Evolutionary conservation across 768 basidiomycete genomes (phyloP).

Genomic region (Coprinopsis strossmayeri): DNA sequence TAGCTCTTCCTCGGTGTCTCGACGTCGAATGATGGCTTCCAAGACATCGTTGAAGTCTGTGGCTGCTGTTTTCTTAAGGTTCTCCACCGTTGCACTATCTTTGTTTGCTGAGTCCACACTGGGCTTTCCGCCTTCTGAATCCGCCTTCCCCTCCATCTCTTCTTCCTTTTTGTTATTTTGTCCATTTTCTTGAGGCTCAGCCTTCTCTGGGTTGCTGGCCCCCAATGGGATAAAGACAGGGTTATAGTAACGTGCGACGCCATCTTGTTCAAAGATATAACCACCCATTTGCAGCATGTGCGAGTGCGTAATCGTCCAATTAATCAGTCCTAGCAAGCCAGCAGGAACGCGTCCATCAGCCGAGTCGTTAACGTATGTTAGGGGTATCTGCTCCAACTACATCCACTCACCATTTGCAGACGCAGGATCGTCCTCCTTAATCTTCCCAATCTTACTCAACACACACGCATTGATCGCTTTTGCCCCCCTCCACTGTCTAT

Average conservation of each 20-base stretch:
- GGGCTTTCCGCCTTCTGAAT: too few relatives aligned
- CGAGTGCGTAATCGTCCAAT: constrained; percentile 6
- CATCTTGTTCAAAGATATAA: constrained; percentile 2
- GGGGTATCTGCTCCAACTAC: too few relatives aligned
- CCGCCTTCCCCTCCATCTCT: too few relatives aligned
- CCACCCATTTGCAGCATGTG: constrained; percentile 12
- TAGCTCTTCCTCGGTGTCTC: constrained; percentile 11
- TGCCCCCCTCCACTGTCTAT: constrained; percentile 7
- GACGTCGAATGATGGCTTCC: constrained; percentile 2
- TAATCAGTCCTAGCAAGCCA: neutral
- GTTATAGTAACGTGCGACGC: neutral
- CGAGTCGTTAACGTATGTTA: neutral
- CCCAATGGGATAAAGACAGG: neutral
- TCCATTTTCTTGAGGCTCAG: too few relatives aligned
- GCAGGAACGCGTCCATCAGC: neutral
- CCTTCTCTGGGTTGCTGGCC: too few relatives aligned
- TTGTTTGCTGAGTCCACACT: too few relatives aligned
- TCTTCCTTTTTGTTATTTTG: too few relatives aligned
- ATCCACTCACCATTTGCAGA: neutral
- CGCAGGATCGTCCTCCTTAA: too few relatives aligned
- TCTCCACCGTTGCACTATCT: too few relatives aligned
- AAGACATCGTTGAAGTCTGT: too few relatives aligned
- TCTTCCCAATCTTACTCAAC: too few relatives aligned
- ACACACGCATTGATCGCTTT: neutral
- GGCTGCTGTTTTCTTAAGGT: too few relatives aligned